phyloP scores from a whole-genome alignment of 768 basidiomycete species.

The Tulasnella sp. region DNA sequence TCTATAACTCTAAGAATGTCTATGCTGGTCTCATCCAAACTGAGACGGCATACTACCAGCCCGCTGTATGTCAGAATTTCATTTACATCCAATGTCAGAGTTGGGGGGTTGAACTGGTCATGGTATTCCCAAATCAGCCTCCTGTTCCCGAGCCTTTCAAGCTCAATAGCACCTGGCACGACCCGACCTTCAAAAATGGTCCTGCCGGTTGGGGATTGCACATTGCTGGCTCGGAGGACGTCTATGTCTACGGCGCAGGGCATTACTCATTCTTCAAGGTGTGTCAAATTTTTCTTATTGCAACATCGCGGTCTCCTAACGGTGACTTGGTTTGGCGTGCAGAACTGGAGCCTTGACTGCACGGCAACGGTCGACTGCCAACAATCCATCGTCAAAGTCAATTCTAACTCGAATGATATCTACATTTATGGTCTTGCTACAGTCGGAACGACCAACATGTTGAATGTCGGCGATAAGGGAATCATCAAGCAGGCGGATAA shows the following conservation, averaged over 20 bases:
- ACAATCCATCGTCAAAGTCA: constrained; percentile 13
- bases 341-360: constrained; percentile 13
- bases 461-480: constrained; percentile 3
- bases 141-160: constrained; percentile 12
- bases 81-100: background rate
- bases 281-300: background rate
- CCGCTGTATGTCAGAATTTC: background rate
- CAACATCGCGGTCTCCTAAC: background rate
- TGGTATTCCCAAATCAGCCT: background rate
- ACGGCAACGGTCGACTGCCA: constrained; percentile 10
- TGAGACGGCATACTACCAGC: constrained; percentile 46
- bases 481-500: constrained; percentile 10
- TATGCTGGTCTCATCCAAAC: constrained; percentile 72
- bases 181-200: constrained; percentile 10
- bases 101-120: background rate
- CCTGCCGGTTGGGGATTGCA: constrained; percentile 1
- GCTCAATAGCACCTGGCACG: background rate
- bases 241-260: constrained; percentile 19
- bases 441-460: constrained; percentile 22
- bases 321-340: background rate
- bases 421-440: constrained; percentile 22
- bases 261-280: constrained; percentile 22
- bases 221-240: background rate
- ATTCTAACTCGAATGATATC: background rate
- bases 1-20: constrained; percentile 60